Base-by-base conservation (phyloP, 257 asterid genomes). In the Jasminum sambac region DNA sequence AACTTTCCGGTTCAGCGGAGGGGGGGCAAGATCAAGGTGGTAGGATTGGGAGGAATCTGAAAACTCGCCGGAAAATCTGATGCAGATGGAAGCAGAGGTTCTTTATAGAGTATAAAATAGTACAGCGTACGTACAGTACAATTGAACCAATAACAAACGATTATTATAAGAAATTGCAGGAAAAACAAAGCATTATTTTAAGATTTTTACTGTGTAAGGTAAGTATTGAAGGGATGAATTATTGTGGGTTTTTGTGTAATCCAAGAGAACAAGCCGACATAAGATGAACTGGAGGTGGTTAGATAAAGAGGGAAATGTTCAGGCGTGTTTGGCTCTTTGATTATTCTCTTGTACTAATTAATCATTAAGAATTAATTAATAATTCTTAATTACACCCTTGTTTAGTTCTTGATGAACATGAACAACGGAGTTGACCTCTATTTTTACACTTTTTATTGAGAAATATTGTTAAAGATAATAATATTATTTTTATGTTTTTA, bases 21-120 rank as follows among this genome's bases (percentile, higher is more conserved):
- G 69, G 79, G 69, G 77, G 77, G 67, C 66, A 68, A 77, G 82
- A 82, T 71, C 82, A 80, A 72, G 93, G 85, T 76, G 81, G 63
- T 2, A 64, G 30, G 76, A 66, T 55, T 76, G 78, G 79, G 69
- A 43, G 83, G 79, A 84, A 85, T 77, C 96, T 82, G 48, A 39
- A 72, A 67, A 80, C 71, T 72, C 87, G 96, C 92, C 95, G 90
- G 89, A 74, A 83, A 87, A 73, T 71, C 77, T 75, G 90, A 75
- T 75, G 81, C 79, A 82, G 73, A 74, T 48, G 46, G 75, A 74
- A 77, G 42, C 74, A 72, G 84, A 63, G 79, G 48, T 74, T 78
- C 68, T 82, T 76, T 77, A 48, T 70, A 75, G 75, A 42, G 71
- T 37, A 71, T 52, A 52, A 52, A 2, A 21, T 52, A 69, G 74